Base-by-base conservation (phyloP, 2,329 filamentous ascomycete genomes). In the Fusarium miscanthi region DNA sequence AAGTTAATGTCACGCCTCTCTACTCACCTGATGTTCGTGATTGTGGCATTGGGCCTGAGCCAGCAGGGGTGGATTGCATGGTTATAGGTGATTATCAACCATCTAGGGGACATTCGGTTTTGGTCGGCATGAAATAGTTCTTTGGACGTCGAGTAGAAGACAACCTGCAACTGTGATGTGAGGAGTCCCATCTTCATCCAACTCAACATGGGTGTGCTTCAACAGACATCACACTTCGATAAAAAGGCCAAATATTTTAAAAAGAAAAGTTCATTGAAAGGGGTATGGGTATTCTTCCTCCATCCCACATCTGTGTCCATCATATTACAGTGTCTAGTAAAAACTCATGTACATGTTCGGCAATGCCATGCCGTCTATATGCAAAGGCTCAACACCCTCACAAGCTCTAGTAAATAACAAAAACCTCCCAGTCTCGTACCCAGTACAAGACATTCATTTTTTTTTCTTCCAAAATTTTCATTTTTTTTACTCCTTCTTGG, bases 271-370 rank as follows among this genome's bases (percentile, higher is more conserved):
- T 64, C 46, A 74, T 73, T 71, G 62, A 73, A 73, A 59, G 53
- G 51, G 52, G 64, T 61, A 30, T 62, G 62, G 70, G 56, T 72
- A 74, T 70, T n/a, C 56, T 56, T 59, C 40, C 40, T 57, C 63
- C 52, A 53, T 67, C 61, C 61, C 62, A 8, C 41, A 61, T 62
- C 64, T 69, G 49, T 69, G 37, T 70, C 46, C 54, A 41, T 61
- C 70, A 23, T 71, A 59, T 73, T 74, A 73, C 66, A 74, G 58
- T 64, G 46, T 73, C 70, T 73, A 73, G 42, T 64, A 35, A 41
- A 56, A 60, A 67, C 31, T 73, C 60, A 19, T 66, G 70, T 74
- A 74, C 66, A 74, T 59, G n/a, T 19, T 53, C 43, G 51, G 59
- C 66, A 67, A 48, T 60, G 52, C 42, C 27, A 57, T 74, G 66